These are phyloP conservation scores for Coniochaeta pulveracea DNA, from an alignment of 2,329 filamentous ascomycete genomes.

Conservation along the genomic window DNA sequence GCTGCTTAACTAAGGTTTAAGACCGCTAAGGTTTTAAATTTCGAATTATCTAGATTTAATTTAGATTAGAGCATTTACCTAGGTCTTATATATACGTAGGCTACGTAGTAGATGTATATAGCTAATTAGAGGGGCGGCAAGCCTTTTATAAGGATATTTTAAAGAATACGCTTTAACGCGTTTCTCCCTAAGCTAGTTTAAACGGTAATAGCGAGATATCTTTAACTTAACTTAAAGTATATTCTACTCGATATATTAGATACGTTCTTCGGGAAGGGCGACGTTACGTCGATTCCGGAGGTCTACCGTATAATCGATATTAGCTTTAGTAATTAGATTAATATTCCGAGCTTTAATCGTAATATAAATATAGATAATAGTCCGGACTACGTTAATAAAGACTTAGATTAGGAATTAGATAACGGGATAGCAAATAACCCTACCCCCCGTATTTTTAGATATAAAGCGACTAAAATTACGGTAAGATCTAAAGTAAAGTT, in stretches of 20 bases:
- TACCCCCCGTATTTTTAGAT: too few relatives aligned
- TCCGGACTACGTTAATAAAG: too few relatives aligned
- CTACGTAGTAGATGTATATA: slow-evolving; percentile 5
- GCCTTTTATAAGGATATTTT: slow-evolving; percentile 8
- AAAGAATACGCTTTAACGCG: slow-evolving; percentile 5
- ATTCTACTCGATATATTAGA: slow-evolving; percentile 7
- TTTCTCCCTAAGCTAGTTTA: slow-evolving; percentile 6
- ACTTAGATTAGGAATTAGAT: too few relatives aligned
- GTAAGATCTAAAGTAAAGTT: too few relatives aligned
- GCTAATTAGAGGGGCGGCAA: slow-evolving; percentile 7
- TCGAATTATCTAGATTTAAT: slow-evolving; percentile 1
- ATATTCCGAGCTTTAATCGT: too few relatives aligned
- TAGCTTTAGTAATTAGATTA: too few relatives aligned
- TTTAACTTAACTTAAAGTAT: slow-evolving; percentile 7
- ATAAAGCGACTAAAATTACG: too few relatives aligned
- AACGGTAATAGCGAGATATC: slow-evolving; percentile 3
- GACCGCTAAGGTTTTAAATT: slow-evolving; percentile 6
- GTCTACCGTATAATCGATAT: slow-evolving; percentile 3
- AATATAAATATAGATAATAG: too few relatives aligned
- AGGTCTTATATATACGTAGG: slow-evolving; percentile 3
- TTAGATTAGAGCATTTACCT: slow-evolving; percentile 2
- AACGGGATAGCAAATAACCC: too few relatives aligned
- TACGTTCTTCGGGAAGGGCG: slow-evolving; percentile 5
- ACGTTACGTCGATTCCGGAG: slow-evolving; percentile 6
- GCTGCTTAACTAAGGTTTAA: slow-evolving; percentile 6